These are phyloP conservation scores for Candida nemodendra DNA, from an alignment of 805 yeast genomes.

Conservation along the genomic window DNA sequence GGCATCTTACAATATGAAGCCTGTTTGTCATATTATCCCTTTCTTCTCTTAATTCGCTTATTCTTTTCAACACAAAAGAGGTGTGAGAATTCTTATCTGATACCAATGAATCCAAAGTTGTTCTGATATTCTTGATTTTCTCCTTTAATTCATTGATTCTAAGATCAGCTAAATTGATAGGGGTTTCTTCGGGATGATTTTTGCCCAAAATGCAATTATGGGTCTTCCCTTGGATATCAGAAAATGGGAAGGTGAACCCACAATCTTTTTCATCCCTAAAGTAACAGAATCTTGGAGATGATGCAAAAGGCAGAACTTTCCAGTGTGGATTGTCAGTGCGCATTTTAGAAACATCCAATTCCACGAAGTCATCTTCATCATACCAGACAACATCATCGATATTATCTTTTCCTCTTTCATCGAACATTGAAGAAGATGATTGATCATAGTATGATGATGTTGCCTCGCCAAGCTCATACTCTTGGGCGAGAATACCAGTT, in stretches of 20 bases:
- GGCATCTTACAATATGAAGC: constrained; percentile 21
- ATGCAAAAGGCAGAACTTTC: constrained; percentile 49
- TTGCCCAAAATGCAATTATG: constrained; percentile 65
- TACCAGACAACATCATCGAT: constrained; percentile 48
- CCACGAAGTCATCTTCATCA: constrained; percentile 73
- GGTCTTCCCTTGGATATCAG: constrained; percentile 48
- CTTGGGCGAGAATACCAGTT: constrained; percentile 39
- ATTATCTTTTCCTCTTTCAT: constrained; percentile 9
- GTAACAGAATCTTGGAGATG: constrained; percentile 60
- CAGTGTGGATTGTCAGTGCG: constrained; percentile 40
- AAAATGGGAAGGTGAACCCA: constrained; percentile 55
- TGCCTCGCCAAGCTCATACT: constrained; percentile 27
- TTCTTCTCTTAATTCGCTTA: constrained; percentile 24
- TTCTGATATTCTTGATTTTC: constrained; percentile 34
- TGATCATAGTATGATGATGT: constrained; percentile 19
- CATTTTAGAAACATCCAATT: constrained; percentile 52
- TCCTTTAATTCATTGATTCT: constrained; percentile 40
- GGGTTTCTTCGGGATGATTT: constrained; percentile 56
- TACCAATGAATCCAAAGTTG: constrained; percentile 23
- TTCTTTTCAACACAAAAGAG: constrained; percentile 10
- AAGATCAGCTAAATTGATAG: constrained; percentile 41
- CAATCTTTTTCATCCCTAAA: constrained; percentile 49
- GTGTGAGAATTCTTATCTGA: constrained; percentile 2
- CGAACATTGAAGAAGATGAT: constrained; percentile 20
- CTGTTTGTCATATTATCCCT: constrained; percentile 34